Conservation (phyloP, 2,329 filamentous ascomycete species). For the Aspergillus spinulosporus region DNA sequence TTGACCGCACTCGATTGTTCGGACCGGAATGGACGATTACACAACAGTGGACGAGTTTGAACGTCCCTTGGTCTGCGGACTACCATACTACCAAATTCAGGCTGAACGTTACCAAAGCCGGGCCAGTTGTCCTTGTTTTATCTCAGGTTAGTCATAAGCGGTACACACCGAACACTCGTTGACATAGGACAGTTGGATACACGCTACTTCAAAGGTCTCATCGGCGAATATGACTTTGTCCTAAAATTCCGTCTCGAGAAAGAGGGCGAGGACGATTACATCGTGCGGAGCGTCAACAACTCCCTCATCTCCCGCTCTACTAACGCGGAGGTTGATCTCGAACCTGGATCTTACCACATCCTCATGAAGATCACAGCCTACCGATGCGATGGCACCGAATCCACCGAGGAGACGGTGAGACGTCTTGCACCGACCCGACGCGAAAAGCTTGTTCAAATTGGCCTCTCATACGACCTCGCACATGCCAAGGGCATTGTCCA, state of each 20-base stretch:
- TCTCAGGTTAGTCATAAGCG: conserved; percentile 45
- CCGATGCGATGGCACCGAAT: conserved; percentile 50
- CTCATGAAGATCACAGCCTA: conserved; percentile 72
- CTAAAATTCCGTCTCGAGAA: conserved; percentile 62
- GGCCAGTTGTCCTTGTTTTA: conserved; percentile 59
- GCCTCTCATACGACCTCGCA: conserved; percentile 49
- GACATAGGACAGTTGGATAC: conserved; percentile 50
- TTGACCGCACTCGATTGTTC: conserved; percentile 63
- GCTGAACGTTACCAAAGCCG: conserved; percentile 53
- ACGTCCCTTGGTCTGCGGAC: conserved; percentile 61
- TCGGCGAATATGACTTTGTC: conserved; percentile 58
- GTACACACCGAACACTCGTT: conserved; percentile 1
- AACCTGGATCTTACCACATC: conserved; percentile 73
- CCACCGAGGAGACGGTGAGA: conserved; percentile 68
- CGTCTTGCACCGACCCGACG: conserved; percentile 62
- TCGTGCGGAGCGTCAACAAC: conserved; percentile 57
- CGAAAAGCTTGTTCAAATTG: conserved; percentile 65
- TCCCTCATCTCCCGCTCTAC: conserved; percentile 71
- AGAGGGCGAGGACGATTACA: conserved; percentile 60
- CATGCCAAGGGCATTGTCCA: conserved; percentile 46
- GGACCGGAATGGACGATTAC: conserved; percentile 61
- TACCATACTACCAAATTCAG: conserved; percentile 63
- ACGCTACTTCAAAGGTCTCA: conserved; percentile 60
- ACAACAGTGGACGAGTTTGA: conserved; percentile 62
- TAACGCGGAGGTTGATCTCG: conserved; percentile 72